phyloP scores from a whole-genome alignment of 2,329 filamentous ascomycete genomes.

The Trichoderma hamatum region DNA sequence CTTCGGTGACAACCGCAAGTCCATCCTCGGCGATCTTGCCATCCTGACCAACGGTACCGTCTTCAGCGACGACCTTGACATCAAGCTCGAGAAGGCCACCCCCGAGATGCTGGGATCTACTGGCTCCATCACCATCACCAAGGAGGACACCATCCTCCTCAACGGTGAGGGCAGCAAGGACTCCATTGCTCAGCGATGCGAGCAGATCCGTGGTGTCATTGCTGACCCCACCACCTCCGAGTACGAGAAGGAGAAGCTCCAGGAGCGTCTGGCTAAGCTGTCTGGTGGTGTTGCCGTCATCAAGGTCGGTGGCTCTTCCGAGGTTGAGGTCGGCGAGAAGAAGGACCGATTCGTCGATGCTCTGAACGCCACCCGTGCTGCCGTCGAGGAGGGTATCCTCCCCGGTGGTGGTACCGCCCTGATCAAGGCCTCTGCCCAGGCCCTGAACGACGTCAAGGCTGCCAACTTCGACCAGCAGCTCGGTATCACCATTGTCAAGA shows the following conservation, averaged over 20 bases:
- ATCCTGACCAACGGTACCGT: constrained; percentile 96
- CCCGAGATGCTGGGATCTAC: constrained; percentile 95
- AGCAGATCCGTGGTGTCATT: constrained; percentile 98
- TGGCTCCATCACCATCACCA: constrained; percentile 98
- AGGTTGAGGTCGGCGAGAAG: constrained; percentile 99
- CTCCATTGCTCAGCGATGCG: constrained; percentile 88
- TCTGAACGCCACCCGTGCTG: constrained; percentile 94
- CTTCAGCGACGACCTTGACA: constrained; percentile 96
- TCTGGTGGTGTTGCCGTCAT: constrained; percentile 99
- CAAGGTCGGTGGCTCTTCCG: constrained; percentile 96
- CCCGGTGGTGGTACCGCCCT: constrained; percentile 97
- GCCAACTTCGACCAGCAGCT: constrained; percentile 99
- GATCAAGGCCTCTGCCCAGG: constrained; percentile 93
- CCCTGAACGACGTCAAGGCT: constrained; percentile 78
- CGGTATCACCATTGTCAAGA: constrained; percentile 96
- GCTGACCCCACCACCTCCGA: constrained; percentile 91
- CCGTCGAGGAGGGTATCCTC: constrained; percentile 98
- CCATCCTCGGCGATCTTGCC: constrained; percentile 94
- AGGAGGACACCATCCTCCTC: constrained; percentile 98
- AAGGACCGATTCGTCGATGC: constrained; percentile 99
- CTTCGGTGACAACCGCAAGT: constrained; percentile 99
- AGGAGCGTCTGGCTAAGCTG: constrained; percentile 98
- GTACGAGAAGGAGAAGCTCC: constrained; percentile 99
- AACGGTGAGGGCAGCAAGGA: constrained; percentile 98
- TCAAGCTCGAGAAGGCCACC: constrained; percentile 98